Conservation (phyloP, 192 early-diverging fungal species). For the Entomortierella parvispora region DNA sequence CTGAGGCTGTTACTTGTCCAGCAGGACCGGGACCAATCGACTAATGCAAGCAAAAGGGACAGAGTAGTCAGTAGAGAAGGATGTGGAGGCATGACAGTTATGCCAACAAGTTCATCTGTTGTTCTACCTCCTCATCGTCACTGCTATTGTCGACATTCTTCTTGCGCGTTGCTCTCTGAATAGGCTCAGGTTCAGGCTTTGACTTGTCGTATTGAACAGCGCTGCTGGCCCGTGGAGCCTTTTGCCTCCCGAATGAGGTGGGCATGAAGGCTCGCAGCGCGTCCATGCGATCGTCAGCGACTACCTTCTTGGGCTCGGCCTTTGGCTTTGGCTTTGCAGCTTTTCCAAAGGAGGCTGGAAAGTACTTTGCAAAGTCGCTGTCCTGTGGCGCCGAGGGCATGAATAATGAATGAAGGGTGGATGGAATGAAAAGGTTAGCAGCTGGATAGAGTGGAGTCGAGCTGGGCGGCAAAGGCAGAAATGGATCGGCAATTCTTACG, state of each 20-base stretch:
- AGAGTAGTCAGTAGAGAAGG: too few species aligned
- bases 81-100: too few species aligned
- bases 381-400: constrained; percentile 23
- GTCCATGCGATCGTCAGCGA: constrained; percentile 43
- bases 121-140: constrained; percentile 10
- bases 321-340: constrained; percentile 23
- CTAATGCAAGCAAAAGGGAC: too few species aligned
- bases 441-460: constrained; percentile 15
- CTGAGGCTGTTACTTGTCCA: neutral
- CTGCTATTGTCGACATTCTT: constrained; percentile 50
- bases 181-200: constrained; percentile 2
- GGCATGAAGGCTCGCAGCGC: constrained; percentile 59
- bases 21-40: too few species aligned
- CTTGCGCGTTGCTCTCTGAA: constrained; percentile 3
- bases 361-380: constrained; percentile 59
- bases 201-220: neutral
- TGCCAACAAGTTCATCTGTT: too few species aligned
- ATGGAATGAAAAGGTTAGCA: neutral
- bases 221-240: constrained; percentile 11
- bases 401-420: too few species aligned
- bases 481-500: too few species aligned
- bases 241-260: constrained; percentile 62
- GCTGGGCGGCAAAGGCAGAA: too few species aligned
- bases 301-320: constrained; percentile 18
- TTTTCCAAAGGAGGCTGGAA: constrained; percentile 59